phyloP scores from a whole-genome alignment of 441 rosid species.

The Raphanus hybrid region DNA sequence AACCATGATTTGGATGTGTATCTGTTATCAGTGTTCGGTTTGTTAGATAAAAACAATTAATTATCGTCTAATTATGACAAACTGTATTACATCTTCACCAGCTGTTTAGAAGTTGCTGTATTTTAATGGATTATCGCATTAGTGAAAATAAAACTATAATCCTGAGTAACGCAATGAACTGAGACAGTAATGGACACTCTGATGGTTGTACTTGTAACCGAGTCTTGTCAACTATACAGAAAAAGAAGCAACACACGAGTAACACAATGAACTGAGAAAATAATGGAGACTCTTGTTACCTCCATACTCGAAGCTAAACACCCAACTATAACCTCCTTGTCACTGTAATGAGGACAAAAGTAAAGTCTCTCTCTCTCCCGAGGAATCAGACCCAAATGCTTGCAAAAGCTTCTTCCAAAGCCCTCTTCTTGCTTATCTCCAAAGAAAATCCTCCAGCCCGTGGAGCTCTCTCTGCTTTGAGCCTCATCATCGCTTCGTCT shows the following conservation, averaged over 20 bases:
- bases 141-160: no score
- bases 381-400: constrained; percentile 76
- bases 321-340: not conserved
- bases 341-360: no score
- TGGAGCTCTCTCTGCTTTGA: constrained; percentile 77
- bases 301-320: not conserved
- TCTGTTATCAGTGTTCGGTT: no score
- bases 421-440: constrained; percentile 79
- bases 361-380: not conserved
- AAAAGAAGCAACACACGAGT: not conserved
- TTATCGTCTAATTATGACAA: no score
- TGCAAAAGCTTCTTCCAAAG: constrained; percentile 84
- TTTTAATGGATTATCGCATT: no score
- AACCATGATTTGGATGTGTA: no score
- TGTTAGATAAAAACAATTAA: no score
- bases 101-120: no score
- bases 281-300: constrained; percentile 15
- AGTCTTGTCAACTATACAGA: constrained; percentile 18
- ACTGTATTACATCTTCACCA: no score
- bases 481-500: constrained; percentile 74
- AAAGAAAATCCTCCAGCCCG: constrained; percentile 87
- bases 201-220: not conserved
- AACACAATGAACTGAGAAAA: not conserved
- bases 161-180: no score
- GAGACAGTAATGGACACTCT: no score